Base-by-base conservation (phyloP, 352 stramenopile genomes). In the Phytophthora brassicae region DNA sequence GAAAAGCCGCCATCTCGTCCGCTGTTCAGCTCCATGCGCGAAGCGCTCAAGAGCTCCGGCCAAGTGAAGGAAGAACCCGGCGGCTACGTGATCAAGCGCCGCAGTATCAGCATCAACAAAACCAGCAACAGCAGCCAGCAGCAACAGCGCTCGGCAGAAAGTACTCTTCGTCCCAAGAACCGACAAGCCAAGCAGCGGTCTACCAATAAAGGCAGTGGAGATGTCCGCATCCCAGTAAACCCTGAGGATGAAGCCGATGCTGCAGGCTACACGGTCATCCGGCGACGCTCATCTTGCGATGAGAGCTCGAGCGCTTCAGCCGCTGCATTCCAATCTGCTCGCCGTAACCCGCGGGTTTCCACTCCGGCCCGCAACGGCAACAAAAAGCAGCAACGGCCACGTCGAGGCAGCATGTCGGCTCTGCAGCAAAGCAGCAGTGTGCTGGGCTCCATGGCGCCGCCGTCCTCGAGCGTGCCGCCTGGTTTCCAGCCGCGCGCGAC, bases 251-350 rank as follows among this genome's bases (percentile, higher is more conserved):
- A 74, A 28, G 42, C 73, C 14, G 77, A 86, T 23, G 72, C 75
- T 13, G 77, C 77, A 1, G 77, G 77, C 19, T 86, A 86, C 60
- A 84, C 77, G 3, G 70, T 86, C 28, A 75, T 84, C n/a, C 74
- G 74, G 3, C 73, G 69, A 13, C 72, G 75, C 19, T 61, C 59
- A 43, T 65, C 64, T 26, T 75, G 60, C 33, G 68, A 72, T 35
- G 60, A 68, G 39, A 67, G 51, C 19, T 22, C 33, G 33, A 42
- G 38, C 36, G 33, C 31, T 26, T 62, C 29, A 36, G 24, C 23
- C 41, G 19, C 43, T 44, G 19, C 41, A 9, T 52, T 53, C 23
- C 38, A 62, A 16, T 44, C 46, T 2, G 26, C 11, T 17, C 56
- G 59, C n/a, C 61, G 46, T 38, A 66, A 58, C 51, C 46, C 59